These are phyloP conservation scores for Fusarium tjaetaba DNA, from an alignment of 2,329 filamentous ascomycete species.

Conservation along the genomic window DNA sequence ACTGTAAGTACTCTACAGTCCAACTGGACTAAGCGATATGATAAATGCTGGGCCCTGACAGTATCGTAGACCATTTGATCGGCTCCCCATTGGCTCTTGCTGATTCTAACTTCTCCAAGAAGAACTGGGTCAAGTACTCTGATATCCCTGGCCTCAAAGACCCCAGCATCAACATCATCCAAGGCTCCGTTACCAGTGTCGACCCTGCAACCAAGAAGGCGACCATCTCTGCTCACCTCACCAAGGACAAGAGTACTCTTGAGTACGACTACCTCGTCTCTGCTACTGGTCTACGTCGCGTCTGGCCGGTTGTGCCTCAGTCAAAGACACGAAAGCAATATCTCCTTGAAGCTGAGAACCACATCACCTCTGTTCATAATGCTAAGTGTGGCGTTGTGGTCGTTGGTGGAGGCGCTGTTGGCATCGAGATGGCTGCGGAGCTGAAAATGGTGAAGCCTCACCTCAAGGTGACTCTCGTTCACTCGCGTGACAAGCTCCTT, in stretches of 20 bases:
- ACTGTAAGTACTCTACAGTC: constrained; percentile 64
- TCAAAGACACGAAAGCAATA: constrained; percentile 70
- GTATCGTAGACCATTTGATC: constrained; percentile 73
- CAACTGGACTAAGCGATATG: background rate
- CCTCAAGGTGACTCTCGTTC: constrained; percentile 76
- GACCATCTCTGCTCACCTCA: constrained; percentile 60
- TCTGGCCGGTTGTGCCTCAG: constrained; percentile 78
- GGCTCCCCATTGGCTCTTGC: constrained; percentile 78
- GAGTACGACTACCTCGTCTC: constrained; percentile 81
- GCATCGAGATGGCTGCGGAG: constrained; percentile 84
- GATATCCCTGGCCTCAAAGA: constrained; percentile 74
- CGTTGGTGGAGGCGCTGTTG: constrained; percentile 81
- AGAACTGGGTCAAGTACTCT: constrained; percentile 75
- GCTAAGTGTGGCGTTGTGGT: constrained; percentile 71
- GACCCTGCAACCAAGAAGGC: constrained; percentile 69
- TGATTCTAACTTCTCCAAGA: constrained; percentile 68
- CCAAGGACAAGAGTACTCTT: constrained; percentile 54
- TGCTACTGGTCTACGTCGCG: constrained; percentile 74
- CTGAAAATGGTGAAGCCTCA: constrained; percentile 74
- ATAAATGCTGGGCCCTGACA: constrained; percentile 5
- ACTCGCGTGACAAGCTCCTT: constrained; percentile 75
- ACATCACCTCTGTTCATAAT: constrained; percentile 64
- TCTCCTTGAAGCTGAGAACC: constrained; percentile 67
- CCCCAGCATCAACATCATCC: constrained; percentile 70
- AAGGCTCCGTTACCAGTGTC: constrained; percentile 67